Conservation (phyloP, 305 asterid species). For the Coffea humblotiana region DNA sequence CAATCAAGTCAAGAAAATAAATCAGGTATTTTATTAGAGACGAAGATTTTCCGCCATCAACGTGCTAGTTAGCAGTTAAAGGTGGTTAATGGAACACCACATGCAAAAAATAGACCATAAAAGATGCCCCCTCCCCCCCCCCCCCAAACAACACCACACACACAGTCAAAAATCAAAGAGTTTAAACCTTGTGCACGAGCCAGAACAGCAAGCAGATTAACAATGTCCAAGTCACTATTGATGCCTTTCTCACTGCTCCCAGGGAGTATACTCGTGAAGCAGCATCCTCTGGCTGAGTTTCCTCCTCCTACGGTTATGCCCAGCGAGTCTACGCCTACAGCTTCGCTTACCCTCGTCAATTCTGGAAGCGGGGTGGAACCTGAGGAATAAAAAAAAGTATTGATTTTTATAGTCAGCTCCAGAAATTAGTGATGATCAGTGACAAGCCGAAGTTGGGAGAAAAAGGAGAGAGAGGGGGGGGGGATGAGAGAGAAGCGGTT, state of each 20-base stretch:
- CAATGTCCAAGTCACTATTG: slow-evolving; percentile 49
- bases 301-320: slow-evolving; percentile 96
- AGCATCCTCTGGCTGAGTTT: slow-evolving; percentile 77
- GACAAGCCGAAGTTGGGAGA: no score
- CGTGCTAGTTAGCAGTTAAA: neutral
- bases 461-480: neutral
- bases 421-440: neutral
- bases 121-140: no score
- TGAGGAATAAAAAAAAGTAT: slow-evolving; percentile 25
- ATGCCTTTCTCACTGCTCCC: slow-evolving; percentile 38
- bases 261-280: slow-evolving; percentile 43
- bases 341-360: slow-evolving; percentile 96
- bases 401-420: neutral
- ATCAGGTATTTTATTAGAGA: neutral
- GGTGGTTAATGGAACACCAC: no score
- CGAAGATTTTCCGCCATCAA: neutral
- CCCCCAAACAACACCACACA: no score
- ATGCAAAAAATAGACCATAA: neutral
- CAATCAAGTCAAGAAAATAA: neutral
- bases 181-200: slow-evolving; percentile 64
- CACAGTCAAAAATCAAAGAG: neutral
- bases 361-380: slow-evolving; percentile 92
- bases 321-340: slow-evolving; percentile 96
- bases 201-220: slow-evolving; percentile 60
- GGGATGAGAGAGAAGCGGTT: neutral